phyloP scores from a whole-genome alignment of 805 yeast species.

The Ogataea allantospora region DNA sequence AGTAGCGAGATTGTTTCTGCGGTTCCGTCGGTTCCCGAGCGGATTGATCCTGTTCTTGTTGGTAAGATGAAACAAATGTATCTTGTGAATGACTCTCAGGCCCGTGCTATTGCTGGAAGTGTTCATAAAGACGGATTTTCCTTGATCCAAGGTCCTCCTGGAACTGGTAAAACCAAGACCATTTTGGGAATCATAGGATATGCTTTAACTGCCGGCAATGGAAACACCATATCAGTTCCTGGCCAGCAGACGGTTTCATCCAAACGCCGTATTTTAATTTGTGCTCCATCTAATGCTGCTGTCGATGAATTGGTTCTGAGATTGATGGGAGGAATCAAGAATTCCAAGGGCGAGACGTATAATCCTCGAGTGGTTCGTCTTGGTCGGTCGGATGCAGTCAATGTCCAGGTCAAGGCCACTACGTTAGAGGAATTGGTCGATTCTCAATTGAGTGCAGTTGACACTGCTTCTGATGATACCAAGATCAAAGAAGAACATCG shows the following conservation, averaged over 20 bases:
- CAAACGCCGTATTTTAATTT: slow-evolving; percentile 67
- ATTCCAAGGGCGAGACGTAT: slow-evolving; percentile 51
- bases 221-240: slow-evolving; percentile 13
- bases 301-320: slow-evolving; percentile 92
- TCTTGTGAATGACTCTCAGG: slow-evolving; percentile 84
- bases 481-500: slow-evolving; percentile 50
- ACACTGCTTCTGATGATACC: slow-evolving; percentile 40
- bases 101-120: slow-evolving; percentile 79
- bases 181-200: slow-evolving; percentile 89
- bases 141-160: slow-evolving; percentile 97
- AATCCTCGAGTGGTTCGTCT: slow-evolving; percentile 76
- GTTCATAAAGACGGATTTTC: slow-evolving; percentile 72
- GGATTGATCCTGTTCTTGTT: slow-evolving; percentile 39
- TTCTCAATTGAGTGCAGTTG: slow-evolving; percentile 42
- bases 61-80: slow-evolving; percentile 45
- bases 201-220: slow-evolving; percentile 43
- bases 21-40: slow-evolving; percentile 47
- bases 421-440: slow-evolving; percentile 88
- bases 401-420: slow-evolving; percentile 74
- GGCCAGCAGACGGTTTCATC: slow-evolving; percentile 8
- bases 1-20: slow-evolving; percentile 66
- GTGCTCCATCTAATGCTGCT: slow-evolving; percentile 99
- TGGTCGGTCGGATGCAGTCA: slow-evolving; percentile 87
- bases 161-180: slow-evolving; percentile 98
- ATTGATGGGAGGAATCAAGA: slow-evolving; percentile 66